phyloP scores from a whole-genome alignment of 345 rosid species.

The Brassica carinata region DNA sequence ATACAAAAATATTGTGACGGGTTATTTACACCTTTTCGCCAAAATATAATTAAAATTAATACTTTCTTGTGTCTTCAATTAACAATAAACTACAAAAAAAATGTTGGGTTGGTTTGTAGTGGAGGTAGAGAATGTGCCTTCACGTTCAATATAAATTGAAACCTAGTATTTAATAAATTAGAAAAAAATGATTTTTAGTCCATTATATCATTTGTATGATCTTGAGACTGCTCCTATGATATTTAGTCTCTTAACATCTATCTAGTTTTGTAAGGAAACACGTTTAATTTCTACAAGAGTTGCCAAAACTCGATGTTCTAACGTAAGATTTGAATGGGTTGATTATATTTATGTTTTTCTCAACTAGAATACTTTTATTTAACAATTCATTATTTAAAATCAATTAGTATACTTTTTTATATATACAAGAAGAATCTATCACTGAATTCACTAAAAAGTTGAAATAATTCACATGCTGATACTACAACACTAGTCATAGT shows the following conservation, averaged over 20 bases:
- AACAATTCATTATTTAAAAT: not conserved
- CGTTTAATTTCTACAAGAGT: not conserved
- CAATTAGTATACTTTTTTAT: not conserved
- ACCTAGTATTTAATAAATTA: not conserved
- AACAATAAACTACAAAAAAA: slow-evolving; percentile 11
- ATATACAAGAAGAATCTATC: slow-evolving; percentile 8
- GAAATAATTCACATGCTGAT: slow-evolving; percentile 26
- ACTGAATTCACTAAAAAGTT: slow-evolving; percentile 26
- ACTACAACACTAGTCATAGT: slow-evolving; percentile 14
- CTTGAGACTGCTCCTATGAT: not conserved
- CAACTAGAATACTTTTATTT: not conserved
- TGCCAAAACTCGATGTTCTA: not conserved
- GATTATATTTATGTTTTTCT: not conserved
- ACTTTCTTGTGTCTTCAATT: not conserved
- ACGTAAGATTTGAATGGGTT: not conserved
- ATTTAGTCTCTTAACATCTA: slow-evolving; percentile 2
- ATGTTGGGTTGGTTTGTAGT: slow-evolving; percentile 41
- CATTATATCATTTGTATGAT: not conserved
- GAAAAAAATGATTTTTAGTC: not conserved
- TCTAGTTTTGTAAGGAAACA: not conserved
- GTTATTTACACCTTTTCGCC: slow-evolving; percentile 42
- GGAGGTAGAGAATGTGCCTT: slow-evolving; percentile 37
- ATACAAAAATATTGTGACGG: slow-evolving; percentile 44
- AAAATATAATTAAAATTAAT: slow-evolving; percentile 38
- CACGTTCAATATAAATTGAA: slow-evolving; percentile 13